Conservation (phyloP, 2,329 filamentous ascomycete genomes). For the Chaetomium strumarium region DNA sequence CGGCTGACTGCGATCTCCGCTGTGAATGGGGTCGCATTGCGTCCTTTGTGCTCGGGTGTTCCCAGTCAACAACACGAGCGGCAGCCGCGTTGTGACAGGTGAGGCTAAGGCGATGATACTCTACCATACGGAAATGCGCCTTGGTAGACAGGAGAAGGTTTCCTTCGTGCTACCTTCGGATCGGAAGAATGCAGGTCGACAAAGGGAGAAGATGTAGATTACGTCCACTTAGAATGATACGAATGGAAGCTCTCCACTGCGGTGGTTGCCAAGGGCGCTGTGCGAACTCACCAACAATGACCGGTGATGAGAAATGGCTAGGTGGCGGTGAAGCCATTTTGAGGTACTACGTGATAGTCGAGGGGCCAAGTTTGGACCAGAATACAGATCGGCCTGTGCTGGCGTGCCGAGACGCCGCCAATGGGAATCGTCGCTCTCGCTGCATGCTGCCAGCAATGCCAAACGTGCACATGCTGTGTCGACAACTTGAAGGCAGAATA, state of each 20-base stretch:
- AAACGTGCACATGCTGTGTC: not conserved
- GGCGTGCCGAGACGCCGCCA: conserved; percentile 9
- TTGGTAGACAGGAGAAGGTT: too few species aligned
- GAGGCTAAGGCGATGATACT: too few species aligned
- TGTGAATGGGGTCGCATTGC: not conserved
- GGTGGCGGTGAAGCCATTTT: conserved; percentile 12
- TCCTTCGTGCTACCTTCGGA: too few species aligned
- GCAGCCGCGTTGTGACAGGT: too few species aligned
- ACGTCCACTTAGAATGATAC: too few species aligned
- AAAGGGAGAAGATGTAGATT: not conserved
- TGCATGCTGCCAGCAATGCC: conserved; percentile 13
- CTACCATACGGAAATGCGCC: too few species aligned
- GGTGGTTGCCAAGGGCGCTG: conserved; percentile 2
- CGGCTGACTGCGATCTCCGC: not conserved
- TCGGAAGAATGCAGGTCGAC: not conserved
- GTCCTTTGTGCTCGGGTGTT: not conserved
- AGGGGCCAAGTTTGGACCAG: too few species aligned
- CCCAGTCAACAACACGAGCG: too few species aligned
- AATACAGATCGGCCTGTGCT: conserved; percentile 1
- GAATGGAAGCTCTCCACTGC: conserved; percentile 13
- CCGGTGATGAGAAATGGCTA: not conserved
- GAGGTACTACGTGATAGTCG: conserved; percentile 7
- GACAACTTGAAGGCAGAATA: too few species aligned
- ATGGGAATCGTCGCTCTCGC: conserved; percentile 8
- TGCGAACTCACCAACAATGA: conserved; percentile 1